phyloP scores from a whole-genome alignment of 164 flowering plant species.

The Vitis rotundifolia region DNA sequence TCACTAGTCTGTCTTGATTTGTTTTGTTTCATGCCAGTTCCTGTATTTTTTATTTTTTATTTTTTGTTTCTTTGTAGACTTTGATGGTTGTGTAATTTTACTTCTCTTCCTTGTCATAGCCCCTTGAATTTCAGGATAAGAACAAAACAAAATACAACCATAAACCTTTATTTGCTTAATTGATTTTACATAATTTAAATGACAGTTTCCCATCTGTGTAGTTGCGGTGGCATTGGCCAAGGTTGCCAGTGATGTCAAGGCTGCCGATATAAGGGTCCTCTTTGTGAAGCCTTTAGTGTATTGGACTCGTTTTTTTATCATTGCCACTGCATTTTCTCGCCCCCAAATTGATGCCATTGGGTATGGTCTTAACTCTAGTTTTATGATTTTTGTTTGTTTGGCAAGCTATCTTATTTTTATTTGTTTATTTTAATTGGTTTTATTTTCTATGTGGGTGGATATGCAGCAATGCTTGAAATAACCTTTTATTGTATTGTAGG shows the following conservation, averaged over 20 bases:
- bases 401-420: not conserved
- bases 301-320: constrained; percentile 96
- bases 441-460: not conserved
- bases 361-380: constrained; percentile 34
- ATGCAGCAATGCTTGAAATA: not conserved
- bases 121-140: not conserved
- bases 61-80: not conserved
- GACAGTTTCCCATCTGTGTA: constrained; percentile 29
- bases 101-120: not conserved
- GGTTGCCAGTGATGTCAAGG: constrained; percentile 93
- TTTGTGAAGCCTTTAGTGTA: constrained; percentile 97
- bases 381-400: not conserved
- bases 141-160: not conserved
- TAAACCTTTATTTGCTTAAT: not conserved
- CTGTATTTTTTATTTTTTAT: not conserved
- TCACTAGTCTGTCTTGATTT: not conserved
- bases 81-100: not conserved
- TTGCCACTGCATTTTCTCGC: constrained; percentile 93
- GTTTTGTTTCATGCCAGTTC: not conserved
- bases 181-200: not conserved
- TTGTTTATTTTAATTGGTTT: not conserved
- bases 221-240: constrained; percentile 92
- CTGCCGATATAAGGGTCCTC: constrained; percentile 83
- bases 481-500: constrained; percentile 33
- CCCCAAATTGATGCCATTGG: constrained; percentile 94